Evolutionary conservation across 2,329 filamentous ascomycete species (phyloP), one percentile per base, ranked within the genome.

Genomic region (Diaporthe destruens): DNA sequence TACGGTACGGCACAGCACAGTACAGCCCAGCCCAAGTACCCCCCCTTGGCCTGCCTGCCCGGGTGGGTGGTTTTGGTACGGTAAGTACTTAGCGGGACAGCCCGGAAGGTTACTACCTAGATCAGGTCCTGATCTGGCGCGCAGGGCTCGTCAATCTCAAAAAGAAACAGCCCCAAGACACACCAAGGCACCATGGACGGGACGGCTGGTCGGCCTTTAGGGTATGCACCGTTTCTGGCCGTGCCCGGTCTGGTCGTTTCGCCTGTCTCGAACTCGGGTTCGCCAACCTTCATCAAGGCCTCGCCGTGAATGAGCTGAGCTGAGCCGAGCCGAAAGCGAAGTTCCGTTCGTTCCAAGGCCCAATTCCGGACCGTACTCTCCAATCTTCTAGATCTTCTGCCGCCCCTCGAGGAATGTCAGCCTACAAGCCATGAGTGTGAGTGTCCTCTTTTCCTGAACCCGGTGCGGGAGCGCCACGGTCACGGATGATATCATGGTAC

Each of bases 81-180:
- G 61, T n/a, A 66, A 53, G 61, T 66, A 66, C 61, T 66, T 66
- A 61, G 47, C 68, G 68, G 68, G 68, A 70, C 55, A 70, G 68
- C 68, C 68, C 68, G 68, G 68, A 54, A 61, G 68, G 68, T 53
- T 61, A 59, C 57, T 57, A 42, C 39, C 39, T 42, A 70, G 68
- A 51, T 23, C 61, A 66, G 61, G 61, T 53, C 61, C 61, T 66
- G 61, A 66, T 66, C 61, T 53, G 11, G 47, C 61, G 20, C 44
- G 61, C 61, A 36, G 47, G 32, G 44, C 61, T 66, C 61, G 61
- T 66, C 61, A 66, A 66, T 66, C 61, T 66, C 61, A 66, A 66
- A 66, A 66, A 47, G 32, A 66, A 49, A 66, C 39, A 25, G 32
- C 61, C 61, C 61, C 61, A 53, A 53, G 61, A 53, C 61, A 53